Base-by-base conservation (phyloP, 2,329 filamentous ascomycete species). In the Penicillium sp. region DNA sequence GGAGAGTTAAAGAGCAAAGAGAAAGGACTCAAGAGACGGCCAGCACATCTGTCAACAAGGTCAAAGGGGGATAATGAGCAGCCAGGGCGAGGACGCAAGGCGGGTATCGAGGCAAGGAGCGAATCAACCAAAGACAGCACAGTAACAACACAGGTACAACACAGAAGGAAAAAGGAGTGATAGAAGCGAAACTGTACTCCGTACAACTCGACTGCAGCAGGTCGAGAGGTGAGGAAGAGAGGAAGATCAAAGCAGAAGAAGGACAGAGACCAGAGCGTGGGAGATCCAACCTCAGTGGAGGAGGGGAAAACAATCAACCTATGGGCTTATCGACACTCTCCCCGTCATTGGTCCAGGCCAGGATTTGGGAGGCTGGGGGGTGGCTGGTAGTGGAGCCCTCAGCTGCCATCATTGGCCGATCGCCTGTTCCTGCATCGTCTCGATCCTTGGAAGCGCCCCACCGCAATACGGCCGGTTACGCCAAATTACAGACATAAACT, bases 321-420 rank as follows among this genome's bases (percentile, higher is more conserved):
- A 21, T 4, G 3, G 26, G 38, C 26, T 64, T 57, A 60, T 61
- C 56, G 61, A 58, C 15, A 15, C 48, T 23, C 7, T n/a, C 26
- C 7, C 23, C 44, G 35, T 47, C n/a, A 58, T 61, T 63, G 64
- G 64, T 8, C 46, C 49, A 35, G 29, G 45, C 26, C 26, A 17
- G 53, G 50, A 55, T 63, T 60, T 46, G 30, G 63, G 64, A 52
- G 64, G 64, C 57, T 65, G 64, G 64, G 64, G 56, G 58, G 64
- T 54, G 64, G 64, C 64, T 65, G 64, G 62, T 55, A 29, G 59
- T 47, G 55, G 55, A 21, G 45, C 38, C 7, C 7, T 30, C 83
- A 54, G 87, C 86, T 60, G 9, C 77, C 44, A 46, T 66, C 21
- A 60, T 60, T 41, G 76, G 64, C 48, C 76, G 55, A 62, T 62